phyloP scores from a whole-genome alignment of 176 grass and related monocot genomes.

The Paspalum notatum region DNA sequence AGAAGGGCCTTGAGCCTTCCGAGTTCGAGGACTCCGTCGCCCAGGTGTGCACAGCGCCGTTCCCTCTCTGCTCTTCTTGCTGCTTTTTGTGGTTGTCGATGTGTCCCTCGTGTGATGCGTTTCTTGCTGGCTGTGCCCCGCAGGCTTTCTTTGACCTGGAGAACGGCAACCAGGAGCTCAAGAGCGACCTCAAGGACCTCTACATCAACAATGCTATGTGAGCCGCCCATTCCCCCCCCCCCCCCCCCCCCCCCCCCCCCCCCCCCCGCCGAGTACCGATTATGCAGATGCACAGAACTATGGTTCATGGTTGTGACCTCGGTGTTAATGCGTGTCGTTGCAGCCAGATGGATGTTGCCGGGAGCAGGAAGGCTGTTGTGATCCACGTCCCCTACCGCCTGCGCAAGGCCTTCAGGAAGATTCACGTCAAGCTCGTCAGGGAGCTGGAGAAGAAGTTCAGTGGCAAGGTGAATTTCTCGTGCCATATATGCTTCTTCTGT shows the following conservation, averaged over 20 bases:
- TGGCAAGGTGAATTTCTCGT: constrained; percentile 59
- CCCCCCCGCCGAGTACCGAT: too few species aligned
- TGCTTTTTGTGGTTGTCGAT: too few species aligned
- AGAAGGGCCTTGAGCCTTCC: constrained; percentile 82
- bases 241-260: too few species aligned
- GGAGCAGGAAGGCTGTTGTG: constrained; percentile 82
- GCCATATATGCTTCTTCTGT: too few species aligned
- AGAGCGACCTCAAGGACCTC: constrained; percentile 88
- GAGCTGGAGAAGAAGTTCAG: constrained; percentile 99
- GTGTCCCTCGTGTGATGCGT: too few species aligned
- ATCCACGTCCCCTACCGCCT: constrained; percentile 86
- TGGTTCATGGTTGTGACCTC: neutral
- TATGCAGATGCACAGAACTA: too few species aligned
- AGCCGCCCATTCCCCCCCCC: neutral
- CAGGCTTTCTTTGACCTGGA: constrained; percentile 96
- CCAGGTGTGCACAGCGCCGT: constrained; percentile 50
- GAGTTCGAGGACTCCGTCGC: constrained; percentile 93
- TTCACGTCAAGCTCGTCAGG: constrained; percentile 86
- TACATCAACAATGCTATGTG: constrained; percentile 82
- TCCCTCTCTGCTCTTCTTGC: too few species aligned
- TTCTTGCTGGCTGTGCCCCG: neutral
- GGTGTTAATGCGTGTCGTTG: neutral
- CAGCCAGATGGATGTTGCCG: constrained; percentile 79
- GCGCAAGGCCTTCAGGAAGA: constrained; percentile 83
- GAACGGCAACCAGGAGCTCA: constrained; percentile 82